Evolutionary conservation across 768 basidiomycete species (phyloP), one percentile per base, ranked within the genome.

Genomic region (Pulveroboletus sp.): DNA sequence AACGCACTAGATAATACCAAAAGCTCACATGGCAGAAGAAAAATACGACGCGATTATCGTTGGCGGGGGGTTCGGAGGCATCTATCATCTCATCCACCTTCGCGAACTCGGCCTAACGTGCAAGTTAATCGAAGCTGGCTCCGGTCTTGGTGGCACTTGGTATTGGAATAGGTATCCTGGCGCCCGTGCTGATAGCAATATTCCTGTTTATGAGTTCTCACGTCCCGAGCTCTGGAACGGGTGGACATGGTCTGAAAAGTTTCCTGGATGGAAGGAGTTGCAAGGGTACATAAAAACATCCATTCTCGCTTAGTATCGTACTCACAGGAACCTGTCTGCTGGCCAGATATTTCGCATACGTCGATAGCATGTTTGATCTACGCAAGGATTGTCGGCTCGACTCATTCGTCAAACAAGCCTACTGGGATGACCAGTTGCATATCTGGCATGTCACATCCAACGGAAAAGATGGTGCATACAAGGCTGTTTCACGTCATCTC

Each of bases 141-240:
- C 56, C 2, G 41, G 46, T 8, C 14, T 57, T 7, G 57, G 58
- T 6, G 57, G 57, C 0, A 55, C 54, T 3, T 59, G 53, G 55
- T 57, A 51, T 32, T 56, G 54, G 56, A 57, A 56, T 30, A 57
- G 35, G 3, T 57, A 51, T 39, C 56, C 52, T 6, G 50, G 57
- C 3, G 47, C 39, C 7, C 53, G 53, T 11, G 42, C 44, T 5
- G 57, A 59, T 18, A 49, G 47, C 11, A 30, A 43, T 5, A 46
- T 57, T 8, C 55, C 57, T 9, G 11, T n/a, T 4, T 58, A 57
- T 31, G 51, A 47, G 28, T 49, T 53, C 21, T 37, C 57, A 6
- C 27, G n/a, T 15, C 51, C 51, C n/a, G 48, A 57, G 6, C 51
- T 58, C n/a, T 57, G 51, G 57, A 44, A 44, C 7, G 43, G 12